Evolutionary conservation across 2,329 filamentous ascomycete species (phyloP), one percentile per base, ranked within the genome.

Genomic region (Monilinia fructigena): DNA sequence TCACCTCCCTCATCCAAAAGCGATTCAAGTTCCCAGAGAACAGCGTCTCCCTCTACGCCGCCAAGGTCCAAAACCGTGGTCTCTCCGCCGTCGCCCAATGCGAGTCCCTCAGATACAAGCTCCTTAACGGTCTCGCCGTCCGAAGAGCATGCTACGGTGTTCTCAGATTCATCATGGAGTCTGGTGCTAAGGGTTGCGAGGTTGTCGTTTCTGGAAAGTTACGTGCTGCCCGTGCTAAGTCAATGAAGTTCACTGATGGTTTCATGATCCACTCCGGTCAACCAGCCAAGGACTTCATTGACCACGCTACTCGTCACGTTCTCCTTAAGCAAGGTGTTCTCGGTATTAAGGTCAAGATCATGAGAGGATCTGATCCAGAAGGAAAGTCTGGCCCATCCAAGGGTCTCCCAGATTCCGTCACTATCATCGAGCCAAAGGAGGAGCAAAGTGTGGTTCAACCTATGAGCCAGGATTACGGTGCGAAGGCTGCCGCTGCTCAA

Each of bases 231-330:
- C 93, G 95, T 87, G 95, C 95, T 83, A 99, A 99, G 92, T 92
- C 88, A 85, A 99, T 99, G 95, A 99, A 99, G 90, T 99, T 99
- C 90, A 99, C 95, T 83, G 93, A 99, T 83, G 95, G 95, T 81
- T 99, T 99, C 92, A 99, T 99, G 95, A 99, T 99, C 85, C 95
- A 99, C 92, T 99, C 95, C 79, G 95, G 95, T 85, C 95, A 99
- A 83, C 95, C 95, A 79, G 95, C 94, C 79, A 94, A 96, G 85
- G 95, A 99, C 85, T 99, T 99, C 86, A 99, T 99, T 82, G 95
- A 99, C 87, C 87, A 85, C 78, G 96, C 96, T 77, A 98, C 95
- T 79, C 95, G 95, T 78, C 95, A 99, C 92, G 95, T 99, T 78
- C 93, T 99, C 75, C 93, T 99, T 82, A 92, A 96, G 85, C 95